Evolutionary conservation across 1,284 basidiomycete species (phyloP).

Genomic region (Mixia osmundae): DNA sequence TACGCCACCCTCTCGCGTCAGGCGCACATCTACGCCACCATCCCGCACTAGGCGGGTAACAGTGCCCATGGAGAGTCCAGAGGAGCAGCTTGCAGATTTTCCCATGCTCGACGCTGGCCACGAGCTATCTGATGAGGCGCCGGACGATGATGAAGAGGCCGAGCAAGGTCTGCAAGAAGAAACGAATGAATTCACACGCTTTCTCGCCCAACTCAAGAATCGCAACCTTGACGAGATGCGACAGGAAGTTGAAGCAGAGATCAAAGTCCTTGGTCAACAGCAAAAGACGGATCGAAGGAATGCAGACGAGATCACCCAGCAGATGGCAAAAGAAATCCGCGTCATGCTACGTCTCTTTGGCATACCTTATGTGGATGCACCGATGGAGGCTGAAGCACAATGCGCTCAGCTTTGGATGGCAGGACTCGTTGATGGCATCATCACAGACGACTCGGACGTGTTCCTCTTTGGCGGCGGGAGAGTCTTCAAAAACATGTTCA

Average conservation of each 20-base stretch:
- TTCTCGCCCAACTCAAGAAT: slow-evolving; percentile 71
- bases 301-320: slow-evolving; percentile 79
- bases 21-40: not conserved
- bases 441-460: slow-evolving; percentile 97
- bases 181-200: slow-evolving; percentile 72
- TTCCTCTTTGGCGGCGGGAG: slow-evolving; percentile 73
- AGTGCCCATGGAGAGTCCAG: not conserved
- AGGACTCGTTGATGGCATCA: slow-evolving; percentile 81
- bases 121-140: slow-evolving; percentile 12
- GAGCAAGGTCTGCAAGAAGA: slow-evolving; percentile 32
- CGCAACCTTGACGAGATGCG: slow-evolving; percentile 54
- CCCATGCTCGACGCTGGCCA: slow-evolving; percentile 5
- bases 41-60: no score
- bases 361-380: slow-evolving; percentile 92
- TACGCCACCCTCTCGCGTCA: not conserved
- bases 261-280: slow-evolving; percentile 53
- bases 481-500: slow-evolving; percentile 99
- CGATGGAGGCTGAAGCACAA: slow-evolving; percentile 98
- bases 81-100: slow-evolving; percentile 4
- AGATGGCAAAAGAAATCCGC: slow-evolving; percentile 93
- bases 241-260: slow-evolving; percentile 77
- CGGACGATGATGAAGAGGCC: slow-evolving; percentile 7
- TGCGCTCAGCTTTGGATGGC: slow-evolving; percentile 75
- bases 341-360: slow-evolving; percentile 83
- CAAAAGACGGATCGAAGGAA: slow-evolving; percentile 71